Percentiles rank a stretch among this genome's conserved stretches.
These are phyloP conservation scores for Oenanthe javanica DNA, from an alignment of 140 eudicot genomes.

Conservation along the genomic window DNA sequence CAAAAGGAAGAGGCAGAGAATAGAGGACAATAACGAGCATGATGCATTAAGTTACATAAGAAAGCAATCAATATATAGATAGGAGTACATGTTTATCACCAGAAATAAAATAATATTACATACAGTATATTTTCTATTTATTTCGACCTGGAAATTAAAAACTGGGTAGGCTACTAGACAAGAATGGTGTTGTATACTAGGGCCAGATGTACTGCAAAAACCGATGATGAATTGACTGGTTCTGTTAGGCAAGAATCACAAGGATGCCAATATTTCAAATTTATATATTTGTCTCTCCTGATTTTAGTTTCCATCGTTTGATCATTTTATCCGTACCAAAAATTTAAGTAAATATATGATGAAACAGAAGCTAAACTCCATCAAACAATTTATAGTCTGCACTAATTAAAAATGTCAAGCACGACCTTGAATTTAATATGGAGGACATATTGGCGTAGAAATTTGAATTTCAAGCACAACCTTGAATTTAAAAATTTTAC, in stretches of 20 bases:
- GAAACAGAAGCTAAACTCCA: background rate
- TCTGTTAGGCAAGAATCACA: background rate
- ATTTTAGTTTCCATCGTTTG: background rate
- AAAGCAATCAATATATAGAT: background rate
- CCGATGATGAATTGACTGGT: background rate
- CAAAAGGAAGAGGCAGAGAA: background rate
- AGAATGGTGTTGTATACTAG: background rate
- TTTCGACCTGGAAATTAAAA: too few relatives aligned
- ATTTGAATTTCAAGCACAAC: too few relatives aligned
- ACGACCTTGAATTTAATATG: too few relatives aligned
- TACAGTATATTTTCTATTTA: background rate
- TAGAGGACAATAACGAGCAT: background rate
- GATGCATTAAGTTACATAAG: background rate
- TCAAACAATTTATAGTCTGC: background rate
- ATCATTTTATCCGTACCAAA: background rate
- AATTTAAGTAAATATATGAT: background rate
- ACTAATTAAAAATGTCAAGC: too few relatives aligned
- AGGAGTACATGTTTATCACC: background rate
- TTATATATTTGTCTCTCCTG: background rate
- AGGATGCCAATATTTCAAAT: background rate
- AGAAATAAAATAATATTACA: background rate
- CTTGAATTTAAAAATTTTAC: too few relatives aligned
- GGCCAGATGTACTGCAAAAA: background rate
- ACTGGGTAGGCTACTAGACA: background rate
- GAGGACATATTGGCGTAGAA: too few relatives aligned